These are phyloP conservation scores for Houttuynia cordata DNA, from an alignment of 164 flowering plant species.

Conservation along the genomic window DNA sequence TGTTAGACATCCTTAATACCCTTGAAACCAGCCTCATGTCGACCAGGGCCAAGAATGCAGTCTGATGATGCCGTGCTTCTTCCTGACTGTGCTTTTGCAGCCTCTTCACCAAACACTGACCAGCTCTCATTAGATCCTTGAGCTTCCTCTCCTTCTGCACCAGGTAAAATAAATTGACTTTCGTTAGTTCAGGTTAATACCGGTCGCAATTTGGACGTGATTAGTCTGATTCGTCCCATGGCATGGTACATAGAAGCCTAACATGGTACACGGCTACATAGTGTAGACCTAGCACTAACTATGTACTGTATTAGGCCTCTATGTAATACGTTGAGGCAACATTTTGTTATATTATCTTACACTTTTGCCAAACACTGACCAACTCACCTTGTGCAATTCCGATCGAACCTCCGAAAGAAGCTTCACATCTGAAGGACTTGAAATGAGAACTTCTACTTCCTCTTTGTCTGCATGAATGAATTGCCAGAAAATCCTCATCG, in stretches of 20 bases:
- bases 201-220: no score
- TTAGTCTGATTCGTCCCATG: no score
- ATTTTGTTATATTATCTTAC: no score
- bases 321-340: no score
- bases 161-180: not conserved
- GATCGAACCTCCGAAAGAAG: conserved; percentile 32
- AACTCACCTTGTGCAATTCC: conserved; percentile 50
- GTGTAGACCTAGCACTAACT: no score
- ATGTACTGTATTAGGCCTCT: no score
- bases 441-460: conserved; percentile 15
- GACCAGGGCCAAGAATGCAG: conserved; percentile 34
- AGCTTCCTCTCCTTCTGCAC: conserved; percentile 78
- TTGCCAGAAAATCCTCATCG: conserved; percentile 53
- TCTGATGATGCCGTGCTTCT: conserved; percentile 10
- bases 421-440: conserved; percentile 29
- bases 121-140: conserved; percentile 48
- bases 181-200: no score
- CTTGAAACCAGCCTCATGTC: conserved; percentile 57
- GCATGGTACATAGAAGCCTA: not conserved
- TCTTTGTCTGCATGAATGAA: conserved; percentile 51
- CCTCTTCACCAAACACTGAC: conserved; percentile 58
- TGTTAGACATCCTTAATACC: conserved; percentile 61
- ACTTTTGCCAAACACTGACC: not conserved
- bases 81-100: conserved; percentile 38
- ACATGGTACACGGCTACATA: not conserved